Conservation (phyloP, 768 basidiomycete species). For the Phaeotremella fagi region DNA sequence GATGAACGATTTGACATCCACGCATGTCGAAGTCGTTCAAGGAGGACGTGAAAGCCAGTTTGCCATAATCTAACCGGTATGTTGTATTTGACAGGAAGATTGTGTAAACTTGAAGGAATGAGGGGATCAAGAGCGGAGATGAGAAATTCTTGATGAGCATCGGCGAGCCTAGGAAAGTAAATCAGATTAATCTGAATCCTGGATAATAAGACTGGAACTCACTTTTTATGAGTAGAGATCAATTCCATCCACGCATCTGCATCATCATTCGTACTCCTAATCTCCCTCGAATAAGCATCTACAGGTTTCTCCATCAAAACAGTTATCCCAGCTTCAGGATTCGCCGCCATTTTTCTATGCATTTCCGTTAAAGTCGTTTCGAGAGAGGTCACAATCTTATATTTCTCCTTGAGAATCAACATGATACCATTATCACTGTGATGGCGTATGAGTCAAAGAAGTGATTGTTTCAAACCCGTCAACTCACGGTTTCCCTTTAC, state of each 20-base stretch:
- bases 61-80: conserved; percentile 92
- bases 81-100: conserved; percentile 90
- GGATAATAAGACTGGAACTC: conserved; percentile 38
- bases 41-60: conserved; percentile 78
- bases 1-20: conserved; percentile 58
- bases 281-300: conserved; percentile 16
- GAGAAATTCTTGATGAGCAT: conserved; percentile 82
- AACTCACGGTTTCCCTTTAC: conserved; percentile 47
- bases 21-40: conserved; percentile 82
- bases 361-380: conserved; percentile 74
- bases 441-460: too few species aligned
- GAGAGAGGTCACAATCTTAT: conserved; percentile 72
- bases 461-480: too few species aligned
- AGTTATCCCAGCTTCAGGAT: conserved; percentile 38
- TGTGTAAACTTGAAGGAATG: conserved; percentile 80
- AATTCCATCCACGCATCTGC: conserved; percentile 50
- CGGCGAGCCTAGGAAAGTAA: conserved; percentile 64
- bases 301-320: conserved; percentile 20
- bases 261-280: conserved; percentile 16
- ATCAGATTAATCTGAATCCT: neutral
- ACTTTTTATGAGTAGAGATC: conserved; percentile 73
- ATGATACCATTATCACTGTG: conserved; percentile 52
- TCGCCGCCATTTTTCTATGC: conserved; percentile 66
- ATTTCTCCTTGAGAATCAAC: conserved; percentile 53
- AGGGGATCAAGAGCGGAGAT: conserved; percentile 77